phyloP scores from a whole-genome alignment of 2,329 filamentous ascomycete genomes.

The Fusarium pilosicola region DNA sequence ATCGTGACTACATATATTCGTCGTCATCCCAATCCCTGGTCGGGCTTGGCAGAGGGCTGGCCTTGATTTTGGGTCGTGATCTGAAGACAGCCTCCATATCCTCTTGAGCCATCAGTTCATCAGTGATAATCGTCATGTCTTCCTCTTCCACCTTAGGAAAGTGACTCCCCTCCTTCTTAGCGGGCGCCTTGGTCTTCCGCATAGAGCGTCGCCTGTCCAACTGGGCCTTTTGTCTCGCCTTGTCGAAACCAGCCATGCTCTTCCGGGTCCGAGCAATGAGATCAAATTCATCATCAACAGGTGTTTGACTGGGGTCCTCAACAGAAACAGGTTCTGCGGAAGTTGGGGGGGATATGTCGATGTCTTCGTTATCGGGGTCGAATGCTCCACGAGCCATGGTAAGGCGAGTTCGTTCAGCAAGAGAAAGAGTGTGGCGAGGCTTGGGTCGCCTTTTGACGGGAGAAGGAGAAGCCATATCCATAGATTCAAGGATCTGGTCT shows the following conservation, averaged over 20 bases:
- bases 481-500: conserved; percentile 65
- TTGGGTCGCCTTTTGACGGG: conserved; percentile 60
- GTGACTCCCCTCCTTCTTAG: conserved; percentile 55
- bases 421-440: conserved; percentile 66
- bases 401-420: conserved; percentile 82
- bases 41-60: conserved; percentile 72
- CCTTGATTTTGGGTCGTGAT: conserved; percentile 81
- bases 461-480: conserved; percentile 66
- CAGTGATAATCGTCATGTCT: conserved; percentile 63
- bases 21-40: conserved; percentile 49
- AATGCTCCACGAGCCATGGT: conserved; percentile 76
- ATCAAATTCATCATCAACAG: conserved; percentile 51
- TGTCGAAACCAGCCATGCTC: conserved; percentile 71
- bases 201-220: conserved; percentile 64
- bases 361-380: conserved; percentile 46
- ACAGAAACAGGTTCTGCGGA: conserved; percentile 7
- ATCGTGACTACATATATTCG: conserved; percentile 39
- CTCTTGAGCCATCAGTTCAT: conserved; percentile 76
- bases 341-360: conserved; percentile 36
- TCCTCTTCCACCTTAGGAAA: conserved; percentile 61
- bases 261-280: conserved; percentile 67
- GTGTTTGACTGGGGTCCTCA: conserved; percentile 34
- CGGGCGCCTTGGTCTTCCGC: conserved; percentile 55
- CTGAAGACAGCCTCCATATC: conserved; percentile 88
- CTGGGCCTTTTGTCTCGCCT: conserved; percentile 69